Base-by-base conservation (phyloP, 2,329 filamentous ascomycete species). In the Colletotrichum scovillei region DNA sequence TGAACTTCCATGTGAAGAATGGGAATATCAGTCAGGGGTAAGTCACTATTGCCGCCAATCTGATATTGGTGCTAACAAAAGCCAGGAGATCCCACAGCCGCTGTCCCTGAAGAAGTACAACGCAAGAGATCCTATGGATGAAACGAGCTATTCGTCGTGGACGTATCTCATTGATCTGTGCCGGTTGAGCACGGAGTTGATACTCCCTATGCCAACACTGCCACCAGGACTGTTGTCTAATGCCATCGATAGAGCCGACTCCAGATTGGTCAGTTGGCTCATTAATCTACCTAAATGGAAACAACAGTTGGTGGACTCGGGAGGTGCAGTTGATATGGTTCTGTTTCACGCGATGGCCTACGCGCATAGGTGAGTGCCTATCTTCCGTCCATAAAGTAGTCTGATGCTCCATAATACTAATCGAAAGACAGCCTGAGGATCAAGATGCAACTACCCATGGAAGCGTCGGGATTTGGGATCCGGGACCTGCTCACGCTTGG, bases 1-100 rank as follows among this genome's bases (percentile, higher is more conserved):
- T 19, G 81, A 84, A 53, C 72, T 85, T 22, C 83, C 83, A 1
- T 84, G 81, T 62, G 83, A 85, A 75, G 82, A 84, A 74, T 82
- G 78, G 77, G 80, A 84, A 74, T 85, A 84, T 69, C 80, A 83
- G 49, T 77, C 80, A 72, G 82, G 82, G 71, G 83, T 84, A 77
- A 12, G 24, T 63, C 26, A 52, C n/a, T 4, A 74, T 67, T 32
- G 68, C 30, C n/a, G 9, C 30, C 53, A 7, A 32, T 9, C 26
- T 46, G 19, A 46, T 28, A 0, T 5, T 22, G 19, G 22, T 12
- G 26, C 53, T 72, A 12, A 72, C 59, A n/a, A 2, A 26, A 28
- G 83, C 79, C 67, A 71, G 71, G 71, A 78, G 24, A 84, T 85
- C 56, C 81, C 82, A 16, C 75, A 75, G 26, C 78, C 83, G 8